Base-by-base conservation (phyloP, 768 basidiomycete species). In the Kwoniella botswanensis region DNA sequence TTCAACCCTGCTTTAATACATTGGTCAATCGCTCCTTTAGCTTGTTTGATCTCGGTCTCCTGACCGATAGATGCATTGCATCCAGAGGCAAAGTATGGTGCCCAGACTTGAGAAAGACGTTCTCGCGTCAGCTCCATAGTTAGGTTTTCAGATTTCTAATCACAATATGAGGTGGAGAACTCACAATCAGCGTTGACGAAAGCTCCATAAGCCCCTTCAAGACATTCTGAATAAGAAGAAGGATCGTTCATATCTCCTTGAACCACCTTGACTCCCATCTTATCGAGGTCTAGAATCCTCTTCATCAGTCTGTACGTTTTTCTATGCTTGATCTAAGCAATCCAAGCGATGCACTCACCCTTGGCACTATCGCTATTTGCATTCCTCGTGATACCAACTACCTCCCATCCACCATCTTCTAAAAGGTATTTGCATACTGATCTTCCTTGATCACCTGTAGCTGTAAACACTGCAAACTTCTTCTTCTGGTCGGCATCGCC, bases 1-100 rank as follows among this genome's bases (percentile, higher is more conserved):
- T 74, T 69, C 35, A 74, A 65, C n/a, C 71, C 73, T 0, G 75
- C 73, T 24, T 63, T 59, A 29, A 55, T 46, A 26, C 65, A 67
- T 35, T 71, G 68, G 26, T 76, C 70, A 22, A 76, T 62, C 3
- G 62, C 59, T 29, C 57, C 64, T 21, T 59, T 63, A 15, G 72
- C 72, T 17, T 66, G 62, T 22, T 41, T 22, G 42, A n/a, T 35
- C 7, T 72, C 66, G n/a, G 29, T 52, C 17, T 53, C 60, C 13
- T 42, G 17, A 22, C 35, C 54, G 11, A 41, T n/a, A 7, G 46
- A 11, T 50, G 53, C 18, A 24, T 67, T 41, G 24, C 24, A 52
- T 24, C 29, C 26, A 21, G 46, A 24, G 5, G 42, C 21, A 9
- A 24, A 12, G 52, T 44, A 59, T 22, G 41, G 43, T 12, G 35